phyloP scores from a whole-genome alignment of 163 green algal species.

The Picocystis sp. region DNA sequence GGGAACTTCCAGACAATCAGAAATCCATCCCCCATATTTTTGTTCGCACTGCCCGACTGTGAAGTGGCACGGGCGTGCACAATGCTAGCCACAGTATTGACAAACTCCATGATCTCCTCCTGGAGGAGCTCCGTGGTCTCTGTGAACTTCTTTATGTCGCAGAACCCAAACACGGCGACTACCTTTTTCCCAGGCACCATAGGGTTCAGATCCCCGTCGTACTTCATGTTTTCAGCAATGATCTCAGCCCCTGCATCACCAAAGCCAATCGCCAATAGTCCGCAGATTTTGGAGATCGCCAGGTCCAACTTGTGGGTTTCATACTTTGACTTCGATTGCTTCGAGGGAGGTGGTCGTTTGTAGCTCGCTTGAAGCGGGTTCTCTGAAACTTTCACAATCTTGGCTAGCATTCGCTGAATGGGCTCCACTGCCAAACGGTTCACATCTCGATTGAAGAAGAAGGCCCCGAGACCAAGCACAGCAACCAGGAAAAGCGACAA shows the following conservation, averaged over 20 bases:
- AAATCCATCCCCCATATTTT: constrained; percentile 96
- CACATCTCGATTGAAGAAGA: constrained; percentile 65
- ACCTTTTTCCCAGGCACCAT: constrained; percentile 76
- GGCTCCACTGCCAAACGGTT: constrained; percentile 67
- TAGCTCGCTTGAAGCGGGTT: neutral
- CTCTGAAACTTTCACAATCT: constrained; percentile 19
- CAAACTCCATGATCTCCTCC: constrained; percentile 93
- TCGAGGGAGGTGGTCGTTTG: too few relatives aligned
- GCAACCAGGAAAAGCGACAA: constrained; percentile 66
- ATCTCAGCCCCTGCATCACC: constrained; percentile 74
- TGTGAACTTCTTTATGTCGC: constrained; percentile 89
- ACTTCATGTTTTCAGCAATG: constrained; percentile 82
- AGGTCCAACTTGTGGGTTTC: constrained; percentile 78
- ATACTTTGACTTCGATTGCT: constrained; percentile 11
- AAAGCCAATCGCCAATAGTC: constrained; percentile 74
- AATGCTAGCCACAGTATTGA: constrained; percentile 84
- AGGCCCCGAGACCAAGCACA: constrained; percentile 45
- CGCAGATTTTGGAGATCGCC: constrained; percentile 75
- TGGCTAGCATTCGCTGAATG: constrained; percentile 80
- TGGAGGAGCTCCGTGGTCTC: constrained; percentile 87
- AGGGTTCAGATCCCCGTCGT: constrained; percentile 75
- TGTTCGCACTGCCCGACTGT: constrained; percentile 83
- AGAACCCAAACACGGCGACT: constrained; percentile 87
- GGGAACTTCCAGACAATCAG: constrained; percentile 79
- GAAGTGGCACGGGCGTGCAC: constrained; percentile 70